These are phyloP conservation scores for Lyophyllum atratum DNA, from an alignment of 768 basidiomycete genomes.

Conservation along the genomic window DNA sequence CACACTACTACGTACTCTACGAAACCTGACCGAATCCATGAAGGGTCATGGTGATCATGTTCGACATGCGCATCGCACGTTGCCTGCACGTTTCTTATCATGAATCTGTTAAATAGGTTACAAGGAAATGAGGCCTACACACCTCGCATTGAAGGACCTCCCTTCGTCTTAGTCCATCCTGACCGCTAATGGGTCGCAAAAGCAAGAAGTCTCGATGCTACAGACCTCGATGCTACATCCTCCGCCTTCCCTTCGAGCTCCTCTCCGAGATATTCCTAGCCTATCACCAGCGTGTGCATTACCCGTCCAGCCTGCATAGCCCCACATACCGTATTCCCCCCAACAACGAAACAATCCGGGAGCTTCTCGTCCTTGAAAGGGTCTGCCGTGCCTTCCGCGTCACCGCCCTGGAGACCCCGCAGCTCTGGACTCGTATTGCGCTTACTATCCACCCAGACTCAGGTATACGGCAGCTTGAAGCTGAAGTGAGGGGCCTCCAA, in stretches of 20 bases:
- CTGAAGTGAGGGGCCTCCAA: not conserved
- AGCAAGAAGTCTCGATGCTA: not conserved
- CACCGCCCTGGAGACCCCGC: not conserved
- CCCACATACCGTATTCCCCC: not conserved
- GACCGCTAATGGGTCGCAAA: not conserved
- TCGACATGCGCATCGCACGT: not conserved
- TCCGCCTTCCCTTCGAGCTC: not conserved
- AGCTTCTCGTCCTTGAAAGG: not conserved
- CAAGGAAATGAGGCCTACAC: too few relatives aligned
- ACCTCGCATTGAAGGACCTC: too few relatives aligned
- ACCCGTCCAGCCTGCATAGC: not conserved
- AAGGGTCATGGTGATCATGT: too few relatives aligned
- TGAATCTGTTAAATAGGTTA: too few relatives aligned
- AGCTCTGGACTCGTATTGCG: not conserved
- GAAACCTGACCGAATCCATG: too few relatives aligned
- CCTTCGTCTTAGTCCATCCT: too few relatives aligned
- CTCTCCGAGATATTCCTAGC: not conserved
- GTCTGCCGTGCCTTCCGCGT: not conserved
- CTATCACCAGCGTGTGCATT: not conserved
- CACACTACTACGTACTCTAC: too few relatives aligned
- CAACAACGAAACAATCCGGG: not conserved
- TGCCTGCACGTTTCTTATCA: too few relatives aligned
- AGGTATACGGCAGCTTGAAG: not conserved
- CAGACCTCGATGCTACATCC: not conserved
- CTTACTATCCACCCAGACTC: not conserved